Evolutionary conservation across 2,329 filamentous ascomycete species (phyloP).

Genomic region (Ilyonectria sp.): DNA sequence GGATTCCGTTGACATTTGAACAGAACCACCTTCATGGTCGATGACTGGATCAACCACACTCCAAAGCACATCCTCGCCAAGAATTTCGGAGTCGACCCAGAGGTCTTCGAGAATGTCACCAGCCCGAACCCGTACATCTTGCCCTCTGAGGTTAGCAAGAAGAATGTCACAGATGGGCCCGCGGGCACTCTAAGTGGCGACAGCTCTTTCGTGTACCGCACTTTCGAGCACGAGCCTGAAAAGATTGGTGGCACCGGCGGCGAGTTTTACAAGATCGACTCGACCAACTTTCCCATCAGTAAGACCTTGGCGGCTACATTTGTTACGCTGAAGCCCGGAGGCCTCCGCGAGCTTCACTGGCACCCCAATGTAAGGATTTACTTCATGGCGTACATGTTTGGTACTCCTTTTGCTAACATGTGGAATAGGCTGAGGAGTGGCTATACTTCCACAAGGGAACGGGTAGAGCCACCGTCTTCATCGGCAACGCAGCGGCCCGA

Average conservation of each 20-base stretch:
- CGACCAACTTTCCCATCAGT: constrained; percentile 76
- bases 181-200: constrained; percentile 68
- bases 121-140: constrained; percentile 73
- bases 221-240: constrained; percentile 69
- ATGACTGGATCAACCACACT: constrained; percentile 79
- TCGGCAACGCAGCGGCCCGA: constrained; percentile 71
- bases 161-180: constrained; percentile 55
- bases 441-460: constrained; percentile 77
- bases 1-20: neutral
- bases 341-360: constrained; percentile 78
- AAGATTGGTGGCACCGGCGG: constrained; percentile 74
- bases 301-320: constrained; percentile 77
- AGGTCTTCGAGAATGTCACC: constrained; percentile 72
- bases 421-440: constrained; percentile 75
- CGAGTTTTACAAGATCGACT: constrained; percentile 75
- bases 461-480: constrained; percentile 76
- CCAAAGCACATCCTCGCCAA: constrained; percentile 75
- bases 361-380: constrained; percentile 70
- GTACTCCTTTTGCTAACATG: constrained; percentile 8
- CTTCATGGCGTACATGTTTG: neutral
- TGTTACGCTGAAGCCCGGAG: constrained; percentile 75
- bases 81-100: constrained; percentile 76
- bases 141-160: constrained; percentile 66
- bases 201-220: constrained; percentile 74
- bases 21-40: constrained; percentile 79